These are phyloP conservation scores for Ambrosia artemisiifolia DNA, from an alignment of 129 eudicot genomes.

Conservation along the genomic window DNA sequence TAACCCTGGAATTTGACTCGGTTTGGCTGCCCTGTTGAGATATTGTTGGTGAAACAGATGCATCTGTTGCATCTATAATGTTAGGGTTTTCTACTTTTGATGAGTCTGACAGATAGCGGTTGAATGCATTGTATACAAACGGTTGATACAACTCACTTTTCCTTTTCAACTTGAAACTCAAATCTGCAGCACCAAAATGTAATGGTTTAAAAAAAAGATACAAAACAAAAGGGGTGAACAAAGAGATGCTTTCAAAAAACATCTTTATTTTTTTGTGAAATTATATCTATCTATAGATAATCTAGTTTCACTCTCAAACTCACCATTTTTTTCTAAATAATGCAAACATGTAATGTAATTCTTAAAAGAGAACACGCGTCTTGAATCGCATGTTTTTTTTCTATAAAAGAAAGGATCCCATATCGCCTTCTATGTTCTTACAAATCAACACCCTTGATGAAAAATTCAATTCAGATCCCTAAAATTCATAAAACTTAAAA, in stretches of 20 bases:
- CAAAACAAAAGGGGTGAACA: neutral
- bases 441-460: neutral
- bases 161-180: slow-evolving; percentile 38
- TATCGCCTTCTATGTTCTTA: neutral
- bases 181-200: slow-evolving; percentile 42
- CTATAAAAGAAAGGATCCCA: slow-evolving; percentile 7
- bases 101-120: slow-evolving; percentile 58
- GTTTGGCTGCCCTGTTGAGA: slow-evolving; percentile 26
- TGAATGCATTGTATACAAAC: slow-evolving; percentile 32
- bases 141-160: slow-evolving; percentile 37
- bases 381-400: neutral
- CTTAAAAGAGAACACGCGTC: neutral
- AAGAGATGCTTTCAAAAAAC: neutral
- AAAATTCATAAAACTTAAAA: neutral
- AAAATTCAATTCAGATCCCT: neutral
- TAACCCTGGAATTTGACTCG: slow-evolving; percentile 14
- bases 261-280: neutral
- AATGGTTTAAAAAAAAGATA: neutral
- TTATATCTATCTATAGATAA: neutral
- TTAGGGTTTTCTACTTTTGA: slow-evolving; percentile 32
- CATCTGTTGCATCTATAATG: slow-evolving; percentile 37
- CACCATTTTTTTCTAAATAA: neutral
- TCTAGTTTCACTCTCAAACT: neutral
- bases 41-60: slow-evolving; percentile 28
- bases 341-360: neutral